Percentiles rank a stretch among this genome's conserved stretches.
Evolutionary conservation across 768 basidiomycete genomes (phyloP).

Genomic region (Kwoniella sp.): DNA sequence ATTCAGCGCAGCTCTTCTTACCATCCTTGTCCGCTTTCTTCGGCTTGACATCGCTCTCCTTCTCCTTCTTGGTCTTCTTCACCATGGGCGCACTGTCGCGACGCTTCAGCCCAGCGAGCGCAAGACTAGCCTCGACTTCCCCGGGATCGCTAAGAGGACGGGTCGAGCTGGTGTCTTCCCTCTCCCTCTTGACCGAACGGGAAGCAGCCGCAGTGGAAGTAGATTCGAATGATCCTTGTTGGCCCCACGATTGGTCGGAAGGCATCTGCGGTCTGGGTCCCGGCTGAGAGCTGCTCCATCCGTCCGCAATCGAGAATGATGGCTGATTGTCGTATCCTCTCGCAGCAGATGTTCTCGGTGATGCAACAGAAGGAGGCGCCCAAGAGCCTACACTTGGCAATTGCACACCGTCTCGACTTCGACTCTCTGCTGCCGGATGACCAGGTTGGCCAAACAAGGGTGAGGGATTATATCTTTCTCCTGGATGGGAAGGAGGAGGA

Average conservation of each 20-base stretch:
- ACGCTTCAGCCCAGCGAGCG: slow-evolving; percentile 29
- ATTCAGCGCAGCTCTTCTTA: slow-evolving; percentile 52
- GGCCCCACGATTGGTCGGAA: background rate
- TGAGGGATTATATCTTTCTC: slow-evolving; percentile 19
- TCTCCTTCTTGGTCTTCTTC: slow-evolving; percentile 23
- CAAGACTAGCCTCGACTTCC: slow-evolving; percentile 35
- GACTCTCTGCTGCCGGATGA: background rate
- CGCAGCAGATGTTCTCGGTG: slow-evolving; percentile 4
- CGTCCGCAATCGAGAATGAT: background rate
- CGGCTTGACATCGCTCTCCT: slow-evolving; percentile 17
- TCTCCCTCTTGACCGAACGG: slow-evolving; percentile 5
- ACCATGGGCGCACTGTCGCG: slow-evolving; percentile 17
- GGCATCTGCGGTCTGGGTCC: slow-evolving; percentile 8
- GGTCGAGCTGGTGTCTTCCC: background rate
- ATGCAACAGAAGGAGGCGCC: slow-evolving; percentile 18
- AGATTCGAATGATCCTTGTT: slow-evolving; percentile 4
- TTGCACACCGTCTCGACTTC: background rate
- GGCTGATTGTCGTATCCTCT: slow-evolving; percentile 1
- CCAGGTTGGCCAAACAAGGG: slow-evolving; percentile 9
- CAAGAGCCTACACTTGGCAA: slow-evolving; percentile 29
- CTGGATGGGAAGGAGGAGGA: slow-evolving; percentile 21
- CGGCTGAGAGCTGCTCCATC: background rate
- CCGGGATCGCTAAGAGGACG: slow-evolving; percentile 22
- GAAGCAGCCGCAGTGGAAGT: background rate
- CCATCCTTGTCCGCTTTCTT: slow-evolving; percentile 19